Percentiles rank a stretch among this genome's conserved stretches.
Evolutionary conservation across 331 rosid species (phyloP).

Genomic region (Erythrophleum ivorense): DNA sequence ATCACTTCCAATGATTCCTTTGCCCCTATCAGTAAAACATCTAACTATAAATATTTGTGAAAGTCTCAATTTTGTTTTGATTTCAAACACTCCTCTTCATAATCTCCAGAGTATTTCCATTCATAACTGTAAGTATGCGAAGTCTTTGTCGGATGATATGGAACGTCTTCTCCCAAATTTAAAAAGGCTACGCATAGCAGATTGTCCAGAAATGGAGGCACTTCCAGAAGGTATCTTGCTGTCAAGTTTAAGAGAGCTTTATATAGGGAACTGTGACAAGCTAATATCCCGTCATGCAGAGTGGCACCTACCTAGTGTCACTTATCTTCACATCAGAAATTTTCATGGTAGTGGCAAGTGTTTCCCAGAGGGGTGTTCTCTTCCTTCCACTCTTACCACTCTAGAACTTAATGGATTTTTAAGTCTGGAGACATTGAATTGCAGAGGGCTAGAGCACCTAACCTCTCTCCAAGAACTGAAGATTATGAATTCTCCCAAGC

Average conservation of each 20-base stretch:
- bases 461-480: background rate
- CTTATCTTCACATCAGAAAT: accelerated
- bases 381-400: background rate
- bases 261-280: background rate
- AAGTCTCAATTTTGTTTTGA: background rate
- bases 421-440: slow-evolving; percentile 12
- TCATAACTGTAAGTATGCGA: background rate
- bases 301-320: background rate
- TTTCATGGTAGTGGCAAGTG: background rate
- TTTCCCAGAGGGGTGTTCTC: slow-evolving; percentile 8
- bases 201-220: background rate
- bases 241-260: background rate
- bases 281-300: background rate
- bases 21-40: background rate
- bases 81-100: background rate
- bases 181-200: background rate
- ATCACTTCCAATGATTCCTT: background rate
- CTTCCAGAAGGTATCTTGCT: slow-evolving; percentile 21
- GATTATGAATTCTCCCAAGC: accelerated
- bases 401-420: accelerated
- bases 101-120: background rate
- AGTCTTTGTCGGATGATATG: background rate
- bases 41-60: accelerated
- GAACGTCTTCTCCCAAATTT: slow-evolving; percentile 24
- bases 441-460: slow-evolving; percentile 22